Conservation (phyloP, 805 yeast species). For the Cyberlindnera saturnus region DNA sequence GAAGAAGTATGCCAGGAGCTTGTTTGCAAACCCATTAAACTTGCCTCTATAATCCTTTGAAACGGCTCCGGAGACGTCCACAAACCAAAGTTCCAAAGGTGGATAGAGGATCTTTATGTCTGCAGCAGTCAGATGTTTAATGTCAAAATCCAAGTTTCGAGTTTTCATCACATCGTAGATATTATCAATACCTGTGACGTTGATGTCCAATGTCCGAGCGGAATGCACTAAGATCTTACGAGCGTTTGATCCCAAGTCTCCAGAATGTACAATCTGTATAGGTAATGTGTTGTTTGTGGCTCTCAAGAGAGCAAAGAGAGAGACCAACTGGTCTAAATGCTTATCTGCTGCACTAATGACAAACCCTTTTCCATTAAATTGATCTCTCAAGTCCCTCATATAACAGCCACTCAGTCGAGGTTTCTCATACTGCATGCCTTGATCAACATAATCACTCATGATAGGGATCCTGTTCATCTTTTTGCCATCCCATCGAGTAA, state of each 20-base stretch:
- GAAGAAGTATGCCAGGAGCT: constrained; percentile 42
- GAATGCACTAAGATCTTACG: constrained; percentile 28
- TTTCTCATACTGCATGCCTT: constrained; percentile 10
- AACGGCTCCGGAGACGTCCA: constrained; percentile 24
- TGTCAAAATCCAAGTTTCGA: constrained; percentile 1
- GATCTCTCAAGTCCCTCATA: constrained; percentile 19
- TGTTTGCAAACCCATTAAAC: constrained; percentile 38
- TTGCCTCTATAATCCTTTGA: constrained; percentile 9
- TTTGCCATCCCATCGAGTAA: constrained; percentile 33
- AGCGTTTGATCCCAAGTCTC: constrained; percentile 26
- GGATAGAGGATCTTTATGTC: constrained; percentile 17
- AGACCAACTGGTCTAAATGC: constrained; percentile 24
- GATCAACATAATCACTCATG: constrained; percentile 10
- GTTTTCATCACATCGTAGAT: constrained; percentile 1
- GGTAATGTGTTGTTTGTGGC: constrained; percentile 32
- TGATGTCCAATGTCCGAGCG: constrained; percentile 22
- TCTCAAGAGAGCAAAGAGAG: constrained; percentile 36
- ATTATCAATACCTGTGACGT: constrained; percentile 11
- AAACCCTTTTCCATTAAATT: constrained; percentile 31
- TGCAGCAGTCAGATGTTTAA: background rate
- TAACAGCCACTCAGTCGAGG: constrained; percentile 26
- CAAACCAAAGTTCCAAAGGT: constrained; percentile 36
- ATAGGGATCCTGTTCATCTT: constrained; percentile 9
- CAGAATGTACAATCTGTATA: constrained; percentile 34
- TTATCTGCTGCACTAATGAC: constrained; percentile 26